Conservation (phyloP, 176 grass and related monocot species). For the Triticum timopheevii region DNA sequence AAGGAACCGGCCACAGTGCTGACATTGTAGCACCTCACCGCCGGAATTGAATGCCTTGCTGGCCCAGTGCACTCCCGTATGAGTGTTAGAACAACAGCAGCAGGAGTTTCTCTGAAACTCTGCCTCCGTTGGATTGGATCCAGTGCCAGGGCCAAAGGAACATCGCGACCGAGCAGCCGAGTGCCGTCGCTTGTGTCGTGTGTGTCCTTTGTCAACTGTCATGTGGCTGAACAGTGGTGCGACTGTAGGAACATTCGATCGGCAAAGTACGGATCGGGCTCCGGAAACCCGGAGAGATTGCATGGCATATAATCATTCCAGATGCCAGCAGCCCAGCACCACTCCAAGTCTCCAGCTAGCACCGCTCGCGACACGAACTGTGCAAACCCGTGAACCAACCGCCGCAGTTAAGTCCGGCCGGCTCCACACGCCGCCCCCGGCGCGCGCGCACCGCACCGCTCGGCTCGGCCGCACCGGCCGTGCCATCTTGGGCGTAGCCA, state of each 20-base stretch:
- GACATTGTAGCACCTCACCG: not conserved
- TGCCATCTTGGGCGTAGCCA: not conserved
- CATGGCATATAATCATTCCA: not conserved
- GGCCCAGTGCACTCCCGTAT: not conserved
- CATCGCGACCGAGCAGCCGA: not conserved
- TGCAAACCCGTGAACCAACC: not conserved
- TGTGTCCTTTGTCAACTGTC: not conserved
- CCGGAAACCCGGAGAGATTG: not conserved
- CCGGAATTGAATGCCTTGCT: not conserved
- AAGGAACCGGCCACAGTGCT: not conserved
- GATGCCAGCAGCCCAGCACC: no score
- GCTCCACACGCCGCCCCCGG: no score
- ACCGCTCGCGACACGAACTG: not conserved
- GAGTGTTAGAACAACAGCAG: not conserved
- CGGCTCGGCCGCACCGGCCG: no score
- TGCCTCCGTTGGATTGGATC: not conserved
- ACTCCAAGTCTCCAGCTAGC: not conserved
- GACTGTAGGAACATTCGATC: not conserved
- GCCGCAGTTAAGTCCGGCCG: not conserved
- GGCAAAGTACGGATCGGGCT: not conserved
- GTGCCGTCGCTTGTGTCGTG: no score
- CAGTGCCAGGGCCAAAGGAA: not conserved
- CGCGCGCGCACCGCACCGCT: no score
- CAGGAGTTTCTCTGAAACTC: not conserved
- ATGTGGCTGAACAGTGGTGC: not conserved